Conservation (phyloP, 2,329 filamentous ascomycete genomes). For the Claviceps paspali region DNA sequence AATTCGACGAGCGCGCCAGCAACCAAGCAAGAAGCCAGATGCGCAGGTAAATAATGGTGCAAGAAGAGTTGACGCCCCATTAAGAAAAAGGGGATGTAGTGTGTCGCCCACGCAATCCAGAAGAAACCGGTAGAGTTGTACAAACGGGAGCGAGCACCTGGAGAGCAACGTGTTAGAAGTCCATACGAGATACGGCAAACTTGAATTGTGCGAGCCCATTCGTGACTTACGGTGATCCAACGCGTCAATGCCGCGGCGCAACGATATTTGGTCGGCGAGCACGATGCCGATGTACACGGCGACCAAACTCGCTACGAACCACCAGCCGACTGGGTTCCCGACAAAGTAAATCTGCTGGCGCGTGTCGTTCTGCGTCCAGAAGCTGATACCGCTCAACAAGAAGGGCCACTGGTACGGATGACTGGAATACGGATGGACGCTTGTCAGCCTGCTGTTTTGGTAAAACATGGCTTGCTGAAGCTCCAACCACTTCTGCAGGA, state of each 20-base stretch:
- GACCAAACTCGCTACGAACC: slow-evolving; percentile 81
- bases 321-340: slow-evolving; percentile 94
- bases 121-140: slow-evolving; percentile 99
- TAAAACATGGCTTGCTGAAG: slow-evolving; percentile 97
- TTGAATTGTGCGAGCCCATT: too few relatives aligned
- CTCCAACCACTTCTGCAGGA: slow-evolving; percentile 90
- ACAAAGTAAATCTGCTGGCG: slow-evolving; percentile 97
- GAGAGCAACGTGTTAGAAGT: slow-evolving; percentile 16
- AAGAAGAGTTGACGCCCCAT: slow-evolving; percentile 98
- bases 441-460: slow-evolving; percentile 96
- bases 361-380: slow-evolving; percentile 96
- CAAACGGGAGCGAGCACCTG: slow-evolving; percentile 76
- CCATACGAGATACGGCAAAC: not conserved
- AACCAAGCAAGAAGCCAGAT: slow-evolving; percentile 79
- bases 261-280: slow-evolving; percentile 81
- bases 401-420: slow-evolving; percentile 97
- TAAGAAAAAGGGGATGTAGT: slow-evolving; percentile 94
- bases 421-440: slow-evolving; percentile 90
- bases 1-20: slow-evolving; percentile 89
- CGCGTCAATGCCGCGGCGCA: slow-evolving; percentile 84
- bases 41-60: slow-evolving; percentile 92
- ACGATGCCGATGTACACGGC: slow-evolving; percentile 89
- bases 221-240: slow-evolving; percentile 86
- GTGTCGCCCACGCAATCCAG: slow-evolving; percentile 93
- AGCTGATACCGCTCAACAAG: slow-evolving; percentile 89